Evolutionary conservation across 176 grass and related monocot genomes (phyloP), one percentile per base, ranked within the genome.

Genomic region (Puccinellia tenuiflora): DNA sequence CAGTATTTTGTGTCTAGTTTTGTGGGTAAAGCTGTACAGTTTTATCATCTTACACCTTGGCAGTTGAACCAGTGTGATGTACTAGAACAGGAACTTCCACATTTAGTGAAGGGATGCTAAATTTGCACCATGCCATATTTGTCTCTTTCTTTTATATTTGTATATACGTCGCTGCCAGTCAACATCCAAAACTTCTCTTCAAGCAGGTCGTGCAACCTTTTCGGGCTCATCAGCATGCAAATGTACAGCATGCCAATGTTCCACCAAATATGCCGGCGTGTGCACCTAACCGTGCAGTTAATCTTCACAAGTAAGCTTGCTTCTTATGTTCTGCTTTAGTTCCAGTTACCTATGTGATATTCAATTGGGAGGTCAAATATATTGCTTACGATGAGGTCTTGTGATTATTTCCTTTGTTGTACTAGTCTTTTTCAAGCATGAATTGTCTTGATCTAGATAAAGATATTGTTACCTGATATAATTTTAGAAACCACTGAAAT

Each of bases 131-230:
- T 77, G 16, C 15, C 7, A 18, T 48, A 35, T 54, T 21, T 40
- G 6, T 81, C 13, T 51, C 30, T 53, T 77, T 82, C 20, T 16
- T 75, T 52, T 76, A 76, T 47, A 21, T 34, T 51, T 72, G 45
- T 65, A 45, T 65, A 45, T 35, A 26, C 1, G 70, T 18, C 9
- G 45, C 55, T 78, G 18, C 11, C 24, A 37, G 54, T 74, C 40
- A 56, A 59, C n/a, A 76, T 51, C 67, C 3, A 57, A 57, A 38
- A 33, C 35, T 68, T 83, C 56, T 73, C 79, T 61, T 87, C 7
- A 33, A 75, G 31, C 60, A 87, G 88, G 80, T 80, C 17, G 20
- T 79, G 63, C 85, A 90, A 68, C 84, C 68, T 59, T 67, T 74
- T 40, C 75, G 50, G 25, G 68, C 18, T 75, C 79, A 73, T 83